These are phyloP conservation scores for Ceratocystis alfenasii DNA, from an alignment of 2,329 filamentous ascomycete species.

Conservation along the genomic window DNA sequence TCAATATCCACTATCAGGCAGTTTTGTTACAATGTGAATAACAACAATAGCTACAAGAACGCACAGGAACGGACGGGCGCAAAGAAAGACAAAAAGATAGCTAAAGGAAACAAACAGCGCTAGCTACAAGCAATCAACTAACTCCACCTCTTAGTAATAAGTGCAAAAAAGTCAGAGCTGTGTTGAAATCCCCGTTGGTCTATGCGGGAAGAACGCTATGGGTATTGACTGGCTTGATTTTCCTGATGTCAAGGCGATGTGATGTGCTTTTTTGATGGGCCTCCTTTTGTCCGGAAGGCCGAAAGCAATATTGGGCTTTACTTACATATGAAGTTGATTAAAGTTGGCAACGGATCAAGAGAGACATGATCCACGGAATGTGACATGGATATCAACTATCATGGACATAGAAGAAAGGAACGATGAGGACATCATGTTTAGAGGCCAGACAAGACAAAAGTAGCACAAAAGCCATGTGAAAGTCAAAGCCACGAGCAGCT, in stretches of 20 bases:
- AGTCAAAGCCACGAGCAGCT: conserved; percentile 1
- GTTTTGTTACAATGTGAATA: conserved; percentile 1
- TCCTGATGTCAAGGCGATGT: neutral
- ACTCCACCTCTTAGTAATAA: neutral
- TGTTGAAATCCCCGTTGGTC: neutral
- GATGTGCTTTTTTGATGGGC: conserved; percentile 7
- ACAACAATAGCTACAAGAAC: neutral
- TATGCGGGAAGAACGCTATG: conserved; percentile 1
- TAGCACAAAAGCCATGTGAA: neutral
- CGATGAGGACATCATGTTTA: neutral
- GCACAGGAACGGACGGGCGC: too few species aligned
- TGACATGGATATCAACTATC: conserved; percentile 1
- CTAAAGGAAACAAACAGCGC: neutral
- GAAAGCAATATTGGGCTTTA: neutral
- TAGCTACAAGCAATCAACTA: conserved; percentile 1
- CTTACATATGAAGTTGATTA: neutral
- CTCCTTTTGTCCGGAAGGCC: neutral
- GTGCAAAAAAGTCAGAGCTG: neutral
- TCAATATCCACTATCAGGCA: neutral
- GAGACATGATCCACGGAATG: neutral
- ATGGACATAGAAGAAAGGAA: neutral
- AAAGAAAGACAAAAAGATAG: too few species aligned
- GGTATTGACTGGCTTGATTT: neutral
- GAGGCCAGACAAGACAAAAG: neutral
- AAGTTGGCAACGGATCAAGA: neutral